Base-by-base conservation (phyloP, 1,139 yeast species). In the Pichia inconspicua region DNA sequence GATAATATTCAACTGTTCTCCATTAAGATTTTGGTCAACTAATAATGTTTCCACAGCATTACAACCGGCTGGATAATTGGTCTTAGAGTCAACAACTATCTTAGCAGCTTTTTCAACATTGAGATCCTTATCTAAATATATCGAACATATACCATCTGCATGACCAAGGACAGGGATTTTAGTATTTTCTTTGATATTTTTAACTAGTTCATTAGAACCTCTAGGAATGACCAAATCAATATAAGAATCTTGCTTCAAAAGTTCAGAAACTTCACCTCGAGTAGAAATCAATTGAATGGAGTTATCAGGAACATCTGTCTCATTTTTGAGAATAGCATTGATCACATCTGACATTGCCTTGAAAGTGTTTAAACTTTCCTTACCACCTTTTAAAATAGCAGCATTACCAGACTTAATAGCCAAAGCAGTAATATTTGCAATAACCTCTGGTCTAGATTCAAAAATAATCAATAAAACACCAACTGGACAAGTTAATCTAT, bases 41-140 rank as follows among this genome's bases (percentile, higher is more conserved):
- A 92, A 72, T 41, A 92, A 68, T 42, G 94, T 88, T 65, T 94
- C 99, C 48, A 79, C 95, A 3, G 98, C 97, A 64, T 94, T 94
- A 68, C 99, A 94, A 8, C 96, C 99, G 14, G 98, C 98, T 40
- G 97, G 97, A 63, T 94, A 94, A 66, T 90, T 89, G 0, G 97
- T 88, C 67, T 92, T 92, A 5, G 97, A 76, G 66, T 94, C 99
- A 32, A 88, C 77, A 5, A 80, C 73, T 34, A 94, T 78, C 52
- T 78, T 77, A 36, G 76, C 71, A 0, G 97, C 95, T 76, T 86
- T 88, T 15, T 67, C 74, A 14, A 85, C 57, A 58, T 88, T 90
- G 4, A 94, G 94, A 42, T 76, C 80, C 48, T 75, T 74, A 63
- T 90, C 95, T 30, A 90, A 73, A 62, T 81, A 94, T 19, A 90